These are phyloP conservation scores for Auriculariales sp. DNA, from an alignment of 768 basidiomycete species.

Conservation along the genomic window DNA sequence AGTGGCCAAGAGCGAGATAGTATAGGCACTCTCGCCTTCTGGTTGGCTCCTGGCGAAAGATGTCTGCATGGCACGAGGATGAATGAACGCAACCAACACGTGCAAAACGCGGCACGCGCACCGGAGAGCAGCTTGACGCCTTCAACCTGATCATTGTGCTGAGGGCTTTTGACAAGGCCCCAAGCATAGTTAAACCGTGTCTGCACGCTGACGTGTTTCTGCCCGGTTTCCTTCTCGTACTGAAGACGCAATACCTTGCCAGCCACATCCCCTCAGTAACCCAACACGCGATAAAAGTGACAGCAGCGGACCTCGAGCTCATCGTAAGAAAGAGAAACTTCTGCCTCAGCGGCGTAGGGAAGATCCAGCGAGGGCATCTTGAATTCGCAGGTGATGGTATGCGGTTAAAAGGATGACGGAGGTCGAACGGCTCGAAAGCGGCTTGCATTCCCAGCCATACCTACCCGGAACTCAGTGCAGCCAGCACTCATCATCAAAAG, in stretches of 20 bases:
- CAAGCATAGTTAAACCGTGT: slow-evolving; percentile 97
- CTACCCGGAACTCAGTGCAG: slow-evolving; percentile 1
- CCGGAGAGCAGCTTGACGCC: slow-evolving; percentile 89
- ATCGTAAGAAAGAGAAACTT: slow-evolving; percentile 75
- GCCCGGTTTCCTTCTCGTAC: slow-evolving; percentile 75
- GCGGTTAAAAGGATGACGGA: not conserved
- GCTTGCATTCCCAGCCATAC: not conserved
- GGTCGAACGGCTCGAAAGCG: not conserved
- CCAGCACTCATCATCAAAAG: slow-evolving; percentile 7
- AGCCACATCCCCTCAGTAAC: not conserved
- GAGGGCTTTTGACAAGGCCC: slow-evolving; percentile 88
- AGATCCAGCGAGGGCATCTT: slow-evolving; percentile 50
- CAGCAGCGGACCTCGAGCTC: slow-evolving; percentile 60
- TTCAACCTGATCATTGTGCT: slow-evolving; percentile 75
- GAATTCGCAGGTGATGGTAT: not conserved
- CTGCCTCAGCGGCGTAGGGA: slow-evolving; percentile 91
- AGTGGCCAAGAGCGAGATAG: slow-evolving; percentile 90
- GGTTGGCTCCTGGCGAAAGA: slow-evolving; percentile 77
- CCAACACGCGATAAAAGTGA: not conserved
- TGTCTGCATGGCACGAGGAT: slow-evolving; percentile 36
- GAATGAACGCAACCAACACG: not conserved
- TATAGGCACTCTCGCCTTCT: slow-evolving; percentile 91
- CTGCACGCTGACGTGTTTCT: slow-evolving; percentile 79
- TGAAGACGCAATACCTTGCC: slow-evolving; percentile 75
- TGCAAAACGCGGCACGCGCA: slow-evolving; percentile 13